Base-by-base conservation (phyloP, 2,329 filamentous ascomycete species). In the Colletotrichum sidae region DNA sequence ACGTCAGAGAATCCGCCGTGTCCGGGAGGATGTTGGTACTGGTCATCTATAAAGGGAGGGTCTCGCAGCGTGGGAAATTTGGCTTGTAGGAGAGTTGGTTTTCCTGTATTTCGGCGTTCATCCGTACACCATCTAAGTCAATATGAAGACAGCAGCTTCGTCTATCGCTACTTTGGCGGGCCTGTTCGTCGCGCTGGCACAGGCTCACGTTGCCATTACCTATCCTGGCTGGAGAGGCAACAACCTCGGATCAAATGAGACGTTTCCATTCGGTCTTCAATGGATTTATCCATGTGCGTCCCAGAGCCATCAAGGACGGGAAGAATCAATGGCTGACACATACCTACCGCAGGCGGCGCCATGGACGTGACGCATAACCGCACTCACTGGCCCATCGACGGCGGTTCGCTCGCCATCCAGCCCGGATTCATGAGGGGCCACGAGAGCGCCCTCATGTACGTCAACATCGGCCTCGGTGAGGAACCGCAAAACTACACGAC, bases 401-500 rank as follows among this genome's bases (percentile, higher is more conserved):
- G 90, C 55, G 90, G 91, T 46, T 89, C 89, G 7, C 72, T 93
- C 56, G 83, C 88, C 13, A 74, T 93, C 55, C 90, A 93, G 72
- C 90, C 90, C 1, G 90, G 90, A 68, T 93, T 90, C 90, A 92
- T 92, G 77, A 82, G 83, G 44, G 90, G 90, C 55, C 90, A 92
- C 72, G 73, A 81, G 15, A 86, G 84, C 8, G 90, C 90, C 6
- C 84, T 90, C 68, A 84, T 93, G 76, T 92, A 92, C 77, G 81
- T 93, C 77, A 93, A 93, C 77, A 80, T 93, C 60, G 90, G 91
- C 52, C 83, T 90, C 61, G 88, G 88, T 45, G 88, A 82, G 12
- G 67, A 76, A 12, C 90, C 90, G 0, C 77, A 79, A 2, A 93
- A 92, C 79, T 90, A 89, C 83, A 91, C 88, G 65, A 85, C 88